Conservation (phyloP, 306 rosid species). For the Lithocarpus polystachyus region DNA sequence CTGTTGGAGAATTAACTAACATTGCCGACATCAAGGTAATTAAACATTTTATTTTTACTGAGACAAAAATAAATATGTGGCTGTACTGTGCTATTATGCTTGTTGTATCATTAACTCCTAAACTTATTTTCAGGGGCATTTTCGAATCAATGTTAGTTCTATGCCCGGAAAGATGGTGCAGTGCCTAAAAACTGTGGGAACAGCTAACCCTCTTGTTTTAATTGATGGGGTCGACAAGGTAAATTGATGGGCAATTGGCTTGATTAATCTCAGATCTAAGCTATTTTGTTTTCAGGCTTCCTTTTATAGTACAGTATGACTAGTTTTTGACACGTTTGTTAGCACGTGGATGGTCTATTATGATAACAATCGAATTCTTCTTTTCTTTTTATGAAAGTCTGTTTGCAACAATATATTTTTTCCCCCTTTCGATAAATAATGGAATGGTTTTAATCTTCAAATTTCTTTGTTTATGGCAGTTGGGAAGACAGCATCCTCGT, state of each 20-base stretch:
- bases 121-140: slow-evolving; percentile 78
- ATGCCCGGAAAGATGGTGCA: slow-evolving; percentile 99
- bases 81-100: neutral
- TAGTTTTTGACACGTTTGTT: slow-evolving; percentile 7
- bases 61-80: neutral
- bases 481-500: slow-evolving; percentile 95
- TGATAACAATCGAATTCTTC: neutral
- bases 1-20: slow-evolving; percentile 96
- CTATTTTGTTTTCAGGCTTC: slow-evolving; percentile 11
- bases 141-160: slow-evolving; percentile 94
- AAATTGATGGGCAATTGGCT: slow-evolving; percentile 20
- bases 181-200: slow-evolving; percentile 94
- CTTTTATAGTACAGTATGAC: slow-evolving; percentile 1
- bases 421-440: neutral
- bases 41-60: neutral
- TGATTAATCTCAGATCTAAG: slow-evolving; percentile 19
- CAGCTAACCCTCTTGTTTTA: slow-evolving; percentile 95
- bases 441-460: slow-evolving; percentile 19
- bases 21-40: slow-evolving; percentile 98
- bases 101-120: slow-evolving; percentile 19
- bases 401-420: neutral
- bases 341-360: neutral
- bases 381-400: neutral
- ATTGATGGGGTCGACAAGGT: slow-evolving; percentile 99
- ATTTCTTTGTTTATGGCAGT: slow-evolving; percentile 50